Percentiles rank a stretch among this genome's conserved stretches.
Evolutionary conservation across 1,139 yeast genomes (phyloP).

Genomic region (Geotrichum histeridarum): DNA sequence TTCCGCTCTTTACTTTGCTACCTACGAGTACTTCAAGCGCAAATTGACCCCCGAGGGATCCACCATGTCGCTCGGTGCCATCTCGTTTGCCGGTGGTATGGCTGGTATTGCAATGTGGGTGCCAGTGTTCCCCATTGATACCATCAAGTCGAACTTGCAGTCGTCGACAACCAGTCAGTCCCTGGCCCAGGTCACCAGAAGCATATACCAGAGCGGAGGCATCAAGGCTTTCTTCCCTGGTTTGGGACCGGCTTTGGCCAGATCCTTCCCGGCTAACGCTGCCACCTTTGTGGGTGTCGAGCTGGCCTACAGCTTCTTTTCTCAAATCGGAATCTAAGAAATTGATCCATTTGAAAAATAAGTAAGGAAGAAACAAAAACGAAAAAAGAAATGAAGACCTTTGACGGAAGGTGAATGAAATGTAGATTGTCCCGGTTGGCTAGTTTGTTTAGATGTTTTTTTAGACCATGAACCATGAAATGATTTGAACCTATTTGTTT

Average conservation of each 20-base stretch:
- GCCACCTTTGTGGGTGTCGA: constrained; percentile 97
- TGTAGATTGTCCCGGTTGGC: too few relatives aligned
- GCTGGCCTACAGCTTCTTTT: constrained; percentile 65
- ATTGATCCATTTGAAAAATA: neutral
- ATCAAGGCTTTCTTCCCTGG: constrained; percentile 95
- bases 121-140: constrained; percentile 92
- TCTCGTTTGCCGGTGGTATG: constrained; percentile 86
- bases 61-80: constrained; percentile 58
- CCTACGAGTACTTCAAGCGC: constrained; percentile 77
- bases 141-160: constrained; percentile 83
- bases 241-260: constrained; percentile 86
- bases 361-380: neutral
- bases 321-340: constrained; percentile 20
- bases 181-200: constrained; percentile 59
- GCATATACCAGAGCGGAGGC: constrained; percentile 68
- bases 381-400: neutral
- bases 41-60: constrained; percentile 50
- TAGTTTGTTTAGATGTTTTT: neutral
- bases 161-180: constrained; percentile 57
- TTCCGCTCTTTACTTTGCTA: constrained; percentile 92
- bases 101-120: constrained; percentile 98
- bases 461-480: neutral
- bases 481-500: neutral
- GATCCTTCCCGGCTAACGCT: constrained; percentile 97
- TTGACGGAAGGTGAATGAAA: too few relatives aligned